Conservation (phyloP, 2,329 filamentous ascomycete species). For the Penicillium janthinellum region DNA sequence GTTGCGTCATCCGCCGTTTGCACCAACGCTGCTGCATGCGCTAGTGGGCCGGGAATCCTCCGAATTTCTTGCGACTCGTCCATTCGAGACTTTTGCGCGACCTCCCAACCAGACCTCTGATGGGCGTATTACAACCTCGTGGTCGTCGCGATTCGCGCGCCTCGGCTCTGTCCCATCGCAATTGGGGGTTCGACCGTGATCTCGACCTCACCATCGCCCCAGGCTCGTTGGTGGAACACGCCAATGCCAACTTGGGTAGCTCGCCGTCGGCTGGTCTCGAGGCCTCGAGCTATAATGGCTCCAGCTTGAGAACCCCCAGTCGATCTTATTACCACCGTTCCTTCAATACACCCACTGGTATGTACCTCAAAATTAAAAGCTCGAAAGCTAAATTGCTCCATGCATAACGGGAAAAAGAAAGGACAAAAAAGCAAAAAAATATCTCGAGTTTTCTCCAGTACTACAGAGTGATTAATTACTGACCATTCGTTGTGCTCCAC, state of each 20-base stretch:
- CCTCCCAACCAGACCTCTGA: conserved; percentile 2
- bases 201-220: conserved; percentile 19
- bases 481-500: conserved; percentile 47
- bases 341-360: conserved; percentile 46
- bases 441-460: not conserved
- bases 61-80: conserved; percentile 10
- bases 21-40: conserved; percentile 23
- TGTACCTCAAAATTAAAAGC: conserved; percentile 8
- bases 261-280: conserved; percentile 32
- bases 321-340: conserved; percentile 50
- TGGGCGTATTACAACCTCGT: conserved; percentile 35
- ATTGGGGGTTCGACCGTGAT: conserved; percentile 27
- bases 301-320: conserved; percentile 44
- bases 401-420: not conserved
- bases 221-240: conserved; percentile 32
- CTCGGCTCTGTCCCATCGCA: conserved; percentile 29
- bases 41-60: conserved; percentile 23
- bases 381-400: not conserved
- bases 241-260: conserved; percentile 32
- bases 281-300: conserved; percentile 32
- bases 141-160: conserved; percentile 33
- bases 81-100: conserved; percentile 14
- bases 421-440: not conserved
- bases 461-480: conserved; percentile 16
- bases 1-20: conserved; percentile 24